Conservation (phyloP, 2,329 filamentous ascomycete genomes). For the Trematosphaeria pertusa region DNA sequence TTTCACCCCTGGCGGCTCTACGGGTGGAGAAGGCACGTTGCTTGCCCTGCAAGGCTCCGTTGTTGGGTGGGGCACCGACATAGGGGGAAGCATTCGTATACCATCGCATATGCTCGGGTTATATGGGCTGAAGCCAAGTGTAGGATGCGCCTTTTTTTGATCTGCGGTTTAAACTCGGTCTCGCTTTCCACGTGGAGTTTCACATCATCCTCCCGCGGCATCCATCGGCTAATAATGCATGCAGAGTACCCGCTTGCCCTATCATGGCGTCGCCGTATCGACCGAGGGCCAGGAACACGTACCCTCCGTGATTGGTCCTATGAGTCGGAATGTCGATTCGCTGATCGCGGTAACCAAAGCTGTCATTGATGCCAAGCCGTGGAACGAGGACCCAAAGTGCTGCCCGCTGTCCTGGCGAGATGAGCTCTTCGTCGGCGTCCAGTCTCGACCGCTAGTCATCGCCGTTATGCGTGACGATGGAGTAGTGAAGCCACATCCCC, state of each 20-base stretch:
- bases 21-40: constrained; percentile 66
- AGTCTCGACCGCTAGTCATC: constrained; percentile 57
- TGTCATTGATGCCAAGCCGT: constrained; percentile 58
- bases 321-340: constrained; percentile 61
- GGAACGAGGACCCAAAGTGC: constrained; percentile 62
- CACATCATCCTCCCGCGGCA: background rate
- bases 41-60: constrained; percentile 62
- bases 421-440: constrained; percentile 49
- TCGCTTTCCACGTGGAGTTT: constrained; percentile 47
- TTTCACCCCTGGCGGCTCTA: constrained; percentile 63
- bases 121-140: constrained; percentile 61
- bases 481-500: constrained; percentile 63
- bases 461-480: constrained; percentile 61
- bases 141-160: no score
- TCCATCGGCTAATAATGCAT: background rate
- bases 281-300: constrained; percentile 71
- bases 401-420: constrained; percentile 63
- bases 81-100: constrained; percentile 64
- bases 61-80: constrained; percentile 65
- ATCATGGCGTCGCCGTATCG: constrained; percentile 65
- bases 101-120: constrained; percentile 67
- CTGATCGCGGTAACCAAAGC: constrained; percentile 58
- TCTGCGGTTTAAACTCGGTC: no score
- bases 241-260: constrained; percentile 65
- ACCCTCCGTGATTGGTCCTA: constrained; percentile 67